These are phyloP conservation scores for Violaceomyces palustris DNA, from an alignment of 1,284 basidiomycete species.

Conservation along the genomic window DNA sequence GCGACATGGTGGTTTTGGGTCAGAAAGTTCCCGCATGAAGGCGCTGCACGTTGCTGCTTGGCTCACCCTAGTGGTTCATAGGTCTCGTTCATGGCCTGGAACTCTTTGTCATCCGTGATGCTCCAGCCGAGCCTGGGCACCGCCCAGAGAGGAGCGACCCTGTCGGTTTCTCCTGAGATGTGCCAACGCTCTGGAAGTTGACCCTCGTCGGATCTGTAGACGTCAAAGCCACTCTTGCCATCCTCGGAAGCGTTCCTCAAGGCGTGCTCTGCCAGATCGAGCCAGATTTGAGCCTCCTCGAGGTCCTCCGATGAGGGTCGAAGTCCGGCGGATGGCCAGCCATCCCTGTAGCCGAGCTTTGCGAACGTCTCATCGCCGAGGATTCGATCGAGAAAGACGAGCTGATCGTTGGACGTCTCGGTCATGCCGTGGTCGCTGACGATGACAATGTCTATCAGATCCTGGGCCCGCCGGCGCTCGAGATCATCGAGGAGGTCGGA, in stretches of 20 bases:
- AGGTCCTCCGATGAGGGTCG: too few species aligned
- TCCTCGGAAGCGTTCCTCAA: background rate
- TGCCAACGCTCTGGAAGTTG: constrained; percentile 12
- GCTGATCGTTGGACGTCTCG: constrained; percentile 69
- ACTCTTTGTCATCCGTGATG: constrained; percentile 11
- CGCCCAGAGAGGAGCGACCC: constrained; percentile 10
- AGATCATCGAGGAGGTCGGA: constrained; percentile 64
- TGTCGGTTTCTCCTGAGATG: background rate
- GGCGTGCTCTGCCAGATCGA: background rate
- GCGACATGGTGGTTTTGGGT: too few species aligned
- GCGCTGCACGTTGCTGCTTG: too few species aligned
- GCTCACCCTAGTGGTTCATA: constrained; percentile 55
- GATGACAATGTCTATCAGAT: constrained; percentile 80
- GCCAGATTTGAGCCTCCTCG: background rate
- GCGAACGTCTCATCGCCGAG: constrained; percentile 65
- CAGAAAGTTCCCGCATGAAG: too few species aligned
- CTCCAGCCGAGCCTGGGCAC: constrained; percentile 21
- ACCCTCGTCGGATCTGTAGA: constrained; percentile 6
- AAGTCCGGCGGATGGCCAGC: constrained; percentile 55
- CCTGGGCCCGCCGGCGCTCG: constrained; percentile 67
- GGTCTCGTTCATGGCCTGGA: constrained; percentile 56
- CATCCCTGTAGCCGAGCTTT: constrained; percentile 66
- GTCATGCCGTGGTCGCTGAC: constrained; percentile 93
- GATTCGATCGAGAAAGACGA: constrained; percentile 76
- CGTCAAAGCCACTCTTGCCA: constrained; percentile 1